phyloP scores from a whole-genome alignment of 2,329 filamentous ascomycete genomes.

The Emydomyces testavorans region DNA sequence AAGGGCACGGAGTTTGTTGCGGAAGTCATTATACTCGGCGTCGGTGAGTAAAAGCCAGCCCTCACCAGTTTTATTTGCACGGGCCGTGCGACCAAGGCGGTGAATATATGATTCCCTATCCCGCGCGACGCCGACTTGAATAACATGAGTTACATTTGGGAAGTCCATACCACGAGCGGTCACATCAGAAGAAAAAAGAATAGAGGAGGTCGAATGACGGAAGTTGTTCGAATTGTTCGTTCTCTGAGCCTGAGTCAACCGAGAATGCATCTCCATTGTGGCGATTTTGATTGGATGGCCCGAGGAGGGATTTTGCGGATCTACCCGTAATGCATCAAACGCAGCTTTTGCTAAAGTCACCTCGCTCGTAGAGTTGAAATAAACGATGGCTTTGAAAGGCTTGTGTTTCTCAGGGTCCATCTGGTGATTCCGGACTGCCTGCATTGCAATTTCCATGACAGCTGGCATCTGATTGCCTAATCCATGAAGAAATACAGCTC shows the following conservation, averaged over 20 bases:
- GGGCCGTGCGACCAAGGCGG: conserved; percentile 62
- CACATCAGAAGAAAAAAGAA: conserved; percentile 69
- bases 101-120: conserved; percentile 64
- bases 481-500: conserved; percentile 53
- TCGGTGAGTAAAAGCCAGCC: conserved; percentile 50
- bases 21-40: conserved; percentile 41
- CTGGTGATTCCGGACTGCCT: conserved; percentile 41
- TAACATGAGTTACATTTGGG: conserved; percentile 66
- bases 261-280: conserved; percentile 62
- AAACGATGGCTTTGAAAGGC: conserved; percentile 94
- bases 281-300: conserved; percentile 24
- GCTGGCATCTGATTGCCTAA: conserved; percentile 68
- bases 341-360: conserved; percentile 54
- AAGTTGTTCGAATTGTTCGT: conserved; percentile 62
- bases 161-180: conserved; percentile 77
- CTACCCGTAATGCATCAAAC: conserved; percentile 41
- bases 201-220: conserved; percentile 49
- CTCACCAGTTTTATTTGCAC: conserved; percentile 52
- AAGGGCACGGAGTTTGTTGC: conserved; percentile 43
- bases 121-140: conserved; percentile 56
- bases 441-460: conserved; percentile 62
- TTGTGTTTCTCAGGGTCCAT: conserved; percentile 27
- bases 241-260: conserved; percentile 57
- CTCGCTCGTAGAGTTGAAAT: conserved; percentile 68
- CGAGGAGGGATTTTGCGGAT: conserved; percentile 24